Base-by-base conservation (phyloP, 768 basidiomycete species). In the Neoboletus brunneissimus region DNA sequence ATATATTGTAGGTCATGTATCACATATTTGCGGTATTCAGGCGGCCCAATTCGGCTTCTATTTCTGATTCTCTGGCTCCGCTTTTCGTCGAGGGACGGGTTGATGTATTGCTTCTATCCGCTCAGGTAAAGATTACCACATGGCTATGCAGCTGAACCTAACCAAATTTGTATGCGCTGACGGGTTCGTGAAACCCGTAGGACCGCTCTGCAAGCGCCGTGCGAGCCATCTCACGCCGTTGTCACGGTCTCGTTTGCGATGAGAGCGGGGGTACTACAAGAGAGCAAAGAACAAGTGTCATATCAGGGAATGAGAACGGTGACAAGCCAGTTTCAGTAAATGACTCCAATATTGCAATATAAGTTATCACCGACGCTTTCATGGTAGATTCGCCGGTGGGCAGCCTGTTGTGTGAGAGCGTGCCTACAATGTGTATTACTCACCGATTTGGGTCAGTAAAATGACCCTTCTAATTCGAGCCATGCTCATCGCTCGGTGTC, bases 1-100 rank as follows among this genome's bases (percentile, higher is more conserved):
- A 48, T 22, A 49, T 49, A 37, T 49, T 23, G 34, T 12, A 13
- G 1, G 34, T 18, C 32, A 49, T 49, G 16, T 48, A 35, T 48
- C 48, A 48, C 44, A 7, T 10, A 18, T 10, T 13, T 37, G 58
- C 51, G 58, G 48, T 43, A 12, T 48, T 60, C 31, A 27, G 7
- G 58, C 59, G 59, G 59, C 52, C 42, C 41, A 53, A 20, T 20
- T 34, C n/a, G 16, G 13, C 50, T 38, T 54, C 45, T 45, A 22
- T 59, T n/a, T 53, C 57, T 37, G 35, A 38, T 23, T 27, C 22
- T 53, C 27, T 42, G 29, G 44, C 35, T 46, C 59, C 59, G 53
- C 40, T 35, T 55, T 49, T 61, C 59, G 53, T 60, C 59, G 59
- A 56, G 13, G 41, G 27, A 15, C 59, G 59, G 59, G 46, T 41